Evolutionary conservation across 257 asterid genomes (phyloP).

Genomic region (Forsythia suspensa): DNA sequence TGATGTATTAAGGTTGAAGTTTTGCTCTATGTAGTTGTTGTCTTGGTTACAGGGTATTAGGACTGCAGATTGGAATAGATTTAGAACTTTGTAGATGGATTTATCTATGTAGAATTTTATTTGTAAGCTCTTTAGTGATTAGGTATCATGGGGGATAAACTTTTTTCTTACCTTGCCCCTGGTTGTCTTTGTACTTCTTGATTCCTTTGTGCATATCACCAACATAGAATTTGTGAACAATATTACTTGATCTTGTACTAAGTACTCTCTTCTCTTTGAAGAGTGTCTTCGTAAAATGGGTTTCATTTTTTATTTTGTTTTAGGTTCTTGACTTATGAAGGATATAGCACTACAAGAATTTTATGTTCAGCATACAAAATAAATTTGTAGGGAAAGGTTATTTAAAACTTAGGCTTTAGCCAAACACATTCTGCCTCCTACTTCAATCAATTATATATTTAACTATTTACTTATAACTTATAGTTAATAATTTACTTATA

Average conservation of each 20-base stretch:
- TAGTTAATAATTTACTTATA: too few relatives aligned
- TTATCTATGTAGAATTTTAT: neutral
- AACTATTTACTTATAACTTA: too few relatives aligned
- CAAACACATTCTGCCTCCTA: too few relatives aligned
- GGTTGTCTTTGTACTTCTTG: neutral
- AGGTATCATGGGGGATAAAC: neutral
- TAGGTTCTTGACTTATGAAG: neutral
- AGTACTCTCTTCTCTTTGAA: neutral
- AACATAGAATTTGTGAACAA: neutral
- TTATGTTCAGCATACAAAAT: too few relatives aligned
- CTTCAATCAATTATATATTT: too few relatives aligned
- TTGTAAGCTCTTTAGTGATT: neutral
- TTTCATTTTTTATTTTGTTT: neutral
- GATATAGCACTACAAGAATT: too few relatives aligned
- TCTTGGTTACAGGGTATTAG: neutral
- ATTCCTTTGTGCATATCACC: neutral
- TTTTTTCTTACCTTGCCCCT: neutral
- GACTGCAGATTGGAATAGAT: neutral
- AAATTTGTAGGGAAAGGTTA: too few relatives aligned
- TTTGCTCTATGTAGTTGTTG: too few relatives aligned
- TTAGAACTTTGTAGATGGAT: neutral
- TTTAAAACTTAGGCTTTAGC: too few relatives aligned
- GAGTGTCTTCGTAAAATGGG: constrained; percentile 1
- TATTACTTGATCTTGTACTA: neutral
- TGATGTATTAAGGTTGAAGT: too few relatives aligned